A percentile compares a stretch with the other conserved stretches of the same genome.
These are phyloP conservation scores for Lentinula lateritia DNA, from an alignment of 768 basidiomycete genomes.

Conservation along the genomic window DNA sequence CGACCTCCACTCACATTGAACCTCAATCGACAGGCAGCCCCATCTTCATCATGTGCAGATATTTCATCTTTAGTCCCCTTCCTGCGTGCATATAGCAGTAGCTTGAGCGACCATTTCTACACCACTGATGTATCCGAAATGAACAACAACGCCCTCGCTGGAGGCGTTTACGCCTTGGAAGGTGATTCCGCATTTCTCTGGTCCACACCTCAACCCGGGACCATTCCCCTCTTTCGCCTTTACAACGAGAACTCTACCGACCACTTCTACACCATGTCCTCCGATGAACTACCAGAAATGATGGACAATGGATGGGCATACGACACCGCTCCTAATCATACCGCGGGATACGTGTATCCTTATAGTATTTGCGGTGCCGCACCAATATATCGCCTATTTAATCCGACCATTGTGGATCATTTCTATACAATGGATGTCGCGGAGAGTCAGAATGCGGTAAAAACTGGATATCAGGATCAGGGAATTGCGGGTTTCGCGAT, in stretches of 20 bases:
- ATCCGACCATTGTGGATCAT: background rate
- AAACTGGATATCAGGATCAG: background rate
- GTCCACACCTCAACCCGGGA: background rate
- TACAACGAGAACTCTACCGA: background rate
- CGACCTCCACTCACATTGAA: background rate
- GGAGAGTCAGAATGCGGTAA: background rate
- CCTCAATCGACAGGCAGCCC: background rate
- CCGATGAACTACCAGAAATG: background rate
- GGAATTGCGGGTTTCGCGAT: background rate
- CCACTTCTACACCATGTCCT: background rate
- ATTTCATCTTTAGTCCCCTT: background rate
- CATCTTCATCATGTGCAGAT: background rate
- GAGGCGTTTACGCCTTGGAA: background rate
- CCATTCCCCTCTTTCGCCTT: background rate
- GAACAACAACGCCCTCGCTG: background rate
- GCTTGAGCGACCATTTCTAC: background rate
- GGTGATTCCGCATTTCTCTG: background rate
- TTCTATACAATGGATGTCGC: background rate
- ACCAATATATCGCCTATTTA: background rate
- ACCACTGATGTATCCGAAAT: background rate
- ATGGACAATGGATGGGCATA: background rate
- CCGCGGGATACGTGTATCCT: slow-evolving; percentile 1
- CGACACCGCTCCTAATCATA: background rate
- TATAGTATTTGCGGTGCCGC: background rate
- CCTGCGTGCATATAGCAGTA: background rate